Conservation (phyloP, 805 yeast species). For the Zygoascus biomembranicola region DNA sequence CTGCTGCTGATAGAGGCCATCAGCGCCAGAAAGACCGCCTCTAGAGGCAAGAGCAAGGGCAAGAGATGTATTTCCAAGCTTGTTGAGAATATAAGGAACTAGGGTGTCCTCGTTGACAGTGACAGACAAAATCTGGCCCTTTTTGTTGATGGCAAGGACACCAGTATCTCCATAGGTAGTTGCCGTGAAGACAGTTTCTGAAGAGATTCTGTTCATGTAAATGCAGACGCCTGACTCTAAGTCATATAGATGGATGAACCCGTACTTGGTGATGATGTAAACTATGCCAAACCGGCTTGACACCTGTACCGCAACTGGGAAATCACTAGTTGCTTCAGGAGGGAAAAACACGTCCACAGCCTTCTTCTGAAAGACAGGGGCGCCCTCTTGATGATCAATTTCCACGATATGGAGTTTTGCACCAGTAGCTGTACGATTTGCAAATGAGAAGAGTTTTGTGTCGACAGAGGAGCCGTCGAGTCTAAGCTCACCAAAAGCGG, state of each 20-base stretch:
- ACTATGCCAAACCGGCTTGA: conserved; percentile 79
- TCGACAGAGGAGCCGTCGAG: conserved; percentile 65
- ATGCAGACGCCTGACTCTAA: conserved; percentile 86
- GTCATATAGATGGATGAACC: conserved; percentile 93
- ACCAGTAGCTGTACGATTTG: conserved; percentile 77
- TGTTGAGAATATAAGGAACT: conserved; percentile 81
- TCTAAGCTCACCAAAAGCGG: conserved; percentile 70
- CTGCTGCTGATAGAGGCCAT: conserved; percentile 80
- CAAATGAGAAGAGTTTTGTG: conserved; percentile 86
- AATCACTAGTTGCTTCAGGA: conserved; percentile 90
- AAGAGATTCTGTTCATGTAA: conserved; percentile 92
- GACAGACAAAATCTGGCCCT: conserved; percentile 91
- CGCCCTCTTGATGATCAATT: conserved; percentile 82
- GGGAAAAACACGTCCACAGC: conserved; percentile 93
- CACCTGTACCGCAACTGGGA: conserved; percentile 88
- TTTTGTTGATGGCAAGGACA: conserved; percentile 84
- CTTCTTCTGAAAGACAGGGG: conserved; percentile 82
- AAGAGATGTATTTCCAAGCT: conserved; percentile 75
- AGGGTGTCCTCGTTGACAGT: conserved; percentile 78
- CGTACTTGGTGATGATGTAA: conserved; percentile 88
- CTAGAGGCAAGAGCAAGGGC: conserved; percentile 87
- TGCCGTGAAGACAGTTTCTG: conserved; percentile 91
- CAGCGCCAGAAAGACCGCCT: conserved; percentile 97
- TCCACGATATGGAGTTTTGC: conserved; percentile 88
- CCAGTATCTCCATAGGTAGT: conserved; percentile 69